phyloP scores from a whole-genome alignment of 768 basidiomycete genomes.

The Calocera viscosa region DNA sequence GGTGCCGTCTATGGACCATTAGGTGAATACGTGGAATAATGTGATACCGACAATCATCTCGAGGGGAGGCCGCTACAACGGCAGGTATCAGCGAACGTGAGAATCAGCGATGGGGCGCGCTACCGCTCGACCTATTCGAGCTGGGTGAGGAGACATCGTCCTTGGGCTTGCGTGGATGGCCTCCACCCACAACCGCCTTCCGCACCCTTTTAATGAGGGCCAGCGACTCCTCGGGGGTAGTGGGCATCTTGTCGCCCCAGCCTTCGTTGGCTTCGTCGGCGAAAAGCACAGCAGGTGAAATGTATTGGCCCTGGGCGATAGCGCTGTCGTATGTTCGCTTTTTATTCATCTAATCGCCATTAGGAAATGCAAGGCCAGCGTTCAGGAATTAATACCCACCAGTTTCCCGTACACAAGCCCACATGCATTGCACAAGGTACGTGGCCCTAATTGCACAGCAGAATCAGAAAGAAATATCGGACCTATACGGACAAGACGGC shows the following conservation, averaged over 20 bases:
- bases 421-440: conserved; percentile 14
- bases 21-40: not conserved
- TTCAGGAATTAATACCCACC: not conserved
- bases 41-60: not conserved
- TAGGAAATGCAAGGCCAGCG: not conserved
- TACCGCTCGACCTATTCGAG: not conserved
- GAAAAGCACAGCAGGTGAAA: not conserved
- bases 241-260: conserved; percentile 4
- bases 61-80: not conserved
- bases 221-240: conserved; percentile 5
- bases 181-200: conserved; percentile 3
- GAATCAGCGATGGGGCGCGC: not conserved
- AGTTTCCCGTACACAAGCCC: conserved; percentile 13
- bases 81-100: not conserved
- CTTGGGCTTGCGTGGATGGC: conserved; percentile 5
- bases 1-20: not conserved
- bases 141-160: not conserved
- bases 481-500: not conserved
- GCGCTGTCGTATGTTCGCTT: conserved; percentile 4
- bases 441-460: conserved; percentile 3
- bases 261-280: conserved; percentile 3
- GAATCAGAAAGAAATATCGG: not conserved
- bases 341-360: conserved; percentile 3
- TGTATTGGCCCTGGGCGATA: conserved; percentile 3
- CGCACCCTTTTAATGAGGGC: conserved; percentile 4